Base-by-base conservation (phyloP, 805 yeast genomes). In the Blastobotrys parvus region DNA sequence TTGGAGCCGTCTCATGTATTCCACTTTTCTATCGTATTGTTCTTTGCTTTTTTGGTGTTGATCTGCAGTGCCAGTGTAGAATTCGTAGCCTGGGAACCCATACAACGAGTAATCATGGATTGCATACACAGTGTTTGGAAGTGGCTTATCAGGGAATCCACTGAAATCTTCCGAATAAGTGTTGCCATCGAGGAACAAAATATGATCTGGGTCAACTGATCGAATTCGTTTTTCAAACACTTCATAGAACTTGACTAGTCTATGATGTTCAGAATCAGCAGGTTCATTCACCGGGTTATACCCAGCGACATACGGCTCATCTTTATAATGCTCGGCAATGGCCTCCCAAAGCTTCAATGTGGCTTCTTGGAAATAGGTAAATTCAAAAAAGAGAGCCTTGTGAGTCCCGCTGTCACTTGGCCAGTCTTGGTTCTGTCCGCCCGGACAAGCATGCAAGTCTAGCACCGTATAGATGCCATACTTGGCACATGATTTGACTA, bases 391-490 rank as follows among this genome's bases (percentile, higher is more conserved):
- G 19, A 70, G 41, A 2, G 76, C 61, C 54, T 68, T 67, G 57
- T 71, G 74, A 49, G 69, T 60, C 3, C 65, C 69, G 0, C 71
- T 64, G 54, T 73, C 78, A 17, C 64, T 53, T 50, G 72, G 78
- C 78, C 77, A 73, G 52, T 69, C 77, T 57, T 71, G 77, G 53
- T 69, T 71, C 55, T 72, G 77, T 21, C 77, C 77, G 40, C 77
- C 78, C 13, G 77, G 77, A 18, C 56, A 62, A 11, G 76, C 62
- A 48, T 72, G 77, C 23, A 72, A 60, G 48, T 72, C 78, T 39
- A 72, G 60, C 42, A 72, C 63, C 34, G 72, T 66, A 51, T 72
- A 72, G 41, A 72, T 69, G 3, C 71, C 73, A 47, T 72, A 59
- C 44, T 62, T 62, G 21, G 75, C 54, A 52, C 77, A 71, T 22